phyloP scores from a whole-genome alignment of 1,284 basidiomycete species.

The Heterobasidion irregulare region DNA sequence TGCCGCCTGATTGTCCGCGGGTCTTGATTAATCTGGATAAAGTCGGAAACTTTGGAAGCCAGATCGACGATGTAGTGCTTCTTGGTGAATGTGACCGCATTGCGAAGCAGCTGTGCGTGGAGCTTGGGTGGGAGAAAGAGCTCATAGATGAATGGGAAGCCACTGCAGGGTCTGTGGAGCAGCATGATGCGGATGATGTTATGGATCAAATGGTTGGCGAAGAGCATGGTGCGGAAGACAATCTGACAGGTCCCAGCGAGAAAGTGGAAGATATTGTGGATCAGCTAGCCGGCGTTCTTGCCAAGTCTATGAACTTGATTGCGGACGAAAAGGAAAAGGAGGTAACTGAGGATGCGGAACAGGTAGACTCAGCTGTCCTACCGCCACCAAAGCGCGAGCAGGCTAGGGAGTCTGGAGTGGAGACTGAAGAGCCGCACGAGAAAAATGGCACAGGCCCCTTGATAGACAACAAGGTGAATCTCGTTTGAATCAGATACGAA shows the following conservation, averaged over 20 bases:
- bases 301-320: neutral
- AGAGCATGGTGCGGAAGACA: neutral
- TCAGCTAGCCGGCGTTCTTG: neutral
- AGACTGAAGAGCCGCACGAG: too few relatives aligned
- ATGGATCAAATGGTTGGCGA: neutral
- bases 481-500: too few relatives aligned
- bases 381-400: too few relatives aligned
- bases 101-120: conserved; percentile 45
- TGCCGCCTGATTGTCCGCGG: conserved; percentile 47
- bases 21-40: conserved; percentile 63
- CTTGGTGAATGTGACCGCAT: conserved; percentile 65
- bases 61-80: conserved; percentile 48
- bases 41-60: conserved; percentile 50
- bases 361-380: too few relatives aligned
- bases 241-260: neutral
- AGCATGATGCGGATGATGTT: neutral
- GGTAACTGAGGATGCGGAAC: neutral
- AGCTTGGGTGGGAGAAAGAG: conserved; percentile 67
- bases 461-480: too few relatives aligned
- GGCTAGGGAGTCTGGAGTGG: too few relatives aligned
- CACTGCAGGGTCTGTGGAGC: conserved; percentile 6
- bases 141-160: conserved; percentile 21
- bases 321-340: neutral
- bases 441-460: too few relatives aligned
- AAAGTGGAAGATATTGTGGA: neutral